Conservation (phyloP, 1,284 basidiomycete species). For the Vanrija humicola region DNA sequence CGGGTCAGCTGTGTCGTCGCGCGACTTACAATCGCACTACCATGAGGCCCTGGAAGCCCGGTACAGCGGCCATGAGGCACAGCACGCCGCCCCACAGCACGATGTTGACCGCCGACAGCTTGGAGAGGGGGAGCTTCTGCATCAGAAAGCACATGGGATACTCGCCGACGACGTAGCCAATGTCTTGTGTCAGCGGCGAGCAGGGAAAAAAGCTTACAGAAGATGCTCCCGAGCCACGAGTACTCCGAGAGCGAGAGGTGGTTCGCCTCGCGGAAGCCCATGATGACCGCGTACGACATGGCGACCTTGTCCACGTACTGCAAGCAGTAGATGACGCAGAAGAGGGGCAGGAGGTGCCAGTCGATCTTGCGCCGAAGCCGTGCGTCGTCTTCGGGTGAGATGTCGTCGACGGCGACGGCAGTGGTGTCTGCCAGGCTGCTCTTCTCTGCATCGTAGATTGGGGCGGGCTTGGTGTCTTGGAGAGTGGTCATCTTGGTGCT, state of each 20-base stretch:
- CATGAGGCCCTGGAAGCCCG: slow-evolving; percentile 13
- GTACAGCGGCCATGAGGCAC: slow-evolving; percentile 16
- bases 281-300: slow-evolving; percentile 8
- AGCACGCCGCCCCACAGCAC: slow-evolving; percentile 18
- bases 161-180: not conserved
- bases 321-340: slow-evolving; percentile 2
- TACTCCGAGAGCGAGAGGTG: slow-evolving; percentile 9
- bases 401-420: too few relatives aligned
- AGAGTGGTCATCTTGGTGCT: too few relatives aligned
- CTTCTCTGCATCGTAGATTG: too few relatives aligned
- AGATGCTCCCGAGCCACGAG: not conserved
- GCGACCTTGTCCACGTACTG: slow-evolving; percentile 8
- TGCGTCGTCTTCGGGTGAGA: not conserved
- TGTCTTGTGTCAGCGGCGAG: not conserved
- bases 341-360: slow-evolving; percentile 4
- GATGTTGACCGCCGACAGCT: slow-evolving; percentile 2
- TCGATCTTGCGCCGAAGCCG: too few relatives aligned
- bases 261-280: slow-evolving; percentile 4
- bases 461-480: too few relatives aligned
- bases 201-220: not conserved
- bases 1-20: not conserved
- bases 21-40: slow-evolving; percentile 14
- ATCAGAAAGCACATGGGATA: not conserved
- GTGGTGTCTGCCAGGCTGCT: too few relatives aligned
- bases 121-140: slow-evolving; percentile 11